Conservation (phyloP, 129 eudicot genomes). For the Logfia minima region DNA sequence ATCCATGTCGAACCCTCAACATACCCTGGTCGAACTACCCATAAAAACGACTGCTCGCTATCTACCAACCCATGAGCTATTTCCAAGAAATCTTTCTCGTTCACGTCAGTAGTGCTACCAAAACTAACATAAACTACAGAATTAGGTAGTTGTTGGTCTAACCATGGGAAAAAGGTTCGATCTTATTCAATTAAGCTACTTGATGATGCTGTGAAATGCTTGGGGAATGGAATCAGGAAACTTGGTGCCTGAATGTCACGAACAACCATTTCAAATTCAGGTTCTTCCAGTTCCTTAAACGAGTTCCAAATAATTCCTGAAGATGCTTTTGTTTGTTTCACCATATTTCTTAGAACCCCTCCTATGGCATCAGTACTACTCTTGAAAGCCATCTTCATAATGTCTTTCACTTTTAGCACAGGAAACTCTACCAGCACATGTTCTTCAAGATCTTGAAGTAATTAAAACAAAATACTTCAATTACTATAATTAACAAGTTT, state of each 20-base stretch:
- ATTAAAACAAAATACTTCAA: no score
- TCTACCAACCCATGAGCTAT: neutral
- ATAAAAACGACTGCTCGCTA: neutral
- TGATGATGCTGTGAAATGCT: neutral
- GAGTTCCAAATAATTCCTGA: neutral
- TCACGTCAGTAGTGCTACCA: neutral
- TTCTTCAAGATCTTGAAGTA: neutral
- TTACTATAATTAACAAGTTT: no score
- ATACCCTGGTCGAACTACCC: neutral
- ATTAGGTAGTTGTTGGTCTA: neutral
- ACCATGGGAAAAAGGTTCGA: neutral
- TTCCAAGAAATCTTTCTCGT: neutral
- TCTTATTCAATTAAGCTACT: neutral
- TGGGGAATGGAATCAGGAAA: neutral
- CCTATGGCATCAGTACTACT: neutral
- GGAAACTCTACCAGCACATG: neutral
- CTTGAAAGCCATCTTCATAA: neutral
- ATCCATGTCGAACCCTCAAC: neutral
- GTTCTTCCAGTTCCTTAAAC: neutral
- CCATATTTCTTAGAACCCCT: neutral
- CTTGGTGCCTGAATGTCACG: neutral
- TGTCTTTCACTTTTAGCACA: neutral
- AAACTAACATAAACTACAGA: neutral
- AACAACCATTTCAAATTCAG: neutral
- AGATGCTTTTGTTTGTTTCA: neutral